Conservation (phyloP, 768 basidiomycete species). For the Termitomyces sp. region DNA sequence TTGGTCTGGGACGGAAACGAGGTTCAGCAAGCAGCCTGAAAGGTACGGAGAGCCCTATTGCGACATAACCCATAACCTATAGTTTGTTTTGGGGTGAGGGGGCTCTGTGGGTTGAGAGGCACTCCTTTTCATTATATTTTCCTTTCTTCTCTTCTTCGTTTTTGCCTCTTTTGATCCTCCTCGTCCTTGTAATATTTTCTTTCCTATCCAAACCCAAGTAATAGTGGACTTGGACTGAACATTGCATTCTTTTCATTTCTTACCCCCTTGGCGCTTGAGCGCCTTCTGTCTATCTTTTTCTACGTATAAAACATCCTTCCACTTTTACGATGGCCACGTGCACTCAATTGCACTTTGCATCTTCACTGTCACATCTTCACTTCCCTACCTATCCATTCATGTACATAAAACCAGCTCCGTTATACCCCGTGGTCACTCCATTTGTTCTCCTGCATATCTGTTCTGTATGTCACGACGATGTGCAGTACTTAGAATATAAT, state of each 20-base stretch:
- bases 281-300: neutral
- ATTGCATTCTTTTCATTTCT: neutral
- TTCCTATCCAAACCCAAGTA: neutral
- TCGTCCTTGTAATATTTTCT: constrained; percentile 1
- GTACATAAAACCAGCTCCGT: neutral
- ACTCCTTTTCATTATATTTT: constrained; percentile 1
- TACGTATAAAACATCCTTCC: neutral
- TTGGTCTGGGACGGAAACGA: constrained; percentile 52
- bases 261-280: neutral
- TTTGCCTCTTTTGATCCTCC: neutral
- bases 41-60: constrained; percentile 26
- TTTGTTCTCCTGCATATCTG: neutral
- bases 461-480: neutral
- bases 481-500: neutral
- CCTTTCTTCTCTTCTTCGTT: neutral
- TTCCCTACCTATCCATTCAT: neutral
- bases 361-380: neutral
- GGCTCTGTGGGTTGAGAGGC: neutral
- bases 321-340: neutral
- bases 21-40: constrained; percentile 33
- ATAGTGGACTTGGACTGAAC: constrained; percentile 2
- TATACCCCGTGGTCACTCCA: constrained; percentile 3
- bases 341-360: neutral
- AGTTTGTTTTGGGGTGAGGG: neutral
- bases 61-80: constrained; percentile 8